These are phyloP conservation scores for Oryza glaberrima DNA, from an alignment of 176 grass and related monocot species.

Conservation along the genomic window DNA sequence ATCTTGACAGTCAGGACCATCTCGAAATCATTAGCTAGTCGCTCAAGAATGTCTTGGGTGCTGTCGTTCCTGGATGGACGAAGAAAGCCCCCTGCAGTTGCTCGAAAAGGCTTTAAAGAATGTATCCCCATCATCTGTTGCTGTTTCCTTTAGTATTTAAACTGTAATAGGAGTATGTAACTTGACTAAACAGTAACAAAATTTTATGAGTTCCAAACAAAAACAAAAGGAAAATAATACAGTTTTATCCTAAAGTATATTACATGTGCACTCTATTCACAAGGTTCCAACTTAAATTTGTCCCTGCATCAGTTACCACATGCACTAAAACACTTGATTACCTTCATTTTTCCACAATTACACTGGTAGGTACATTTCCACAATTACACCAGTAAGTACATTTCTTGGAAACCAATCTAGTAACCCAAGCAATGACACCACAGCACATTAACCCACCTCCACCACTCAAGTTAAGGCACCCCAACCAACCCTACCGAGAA, in stretches of 20 bases:
- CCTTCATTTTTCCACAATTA: neutral
- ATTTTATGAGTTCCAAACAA: neutral
- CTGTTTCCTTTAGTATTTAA: neutral
- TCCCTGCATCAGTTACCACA: neutral
- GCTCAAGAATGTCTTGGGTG: neutral
- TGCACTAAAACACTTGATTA: neutral
- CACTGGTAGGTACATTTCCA: neutral
- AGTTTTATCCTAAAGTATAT: neutral
- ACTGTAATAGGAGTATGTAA: neutral
- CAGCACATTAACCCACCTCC: neutral
- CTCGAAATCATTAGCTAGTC: neutral
- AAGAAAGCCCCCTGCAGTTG: neutral
- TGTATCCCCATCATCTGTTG: neutral
- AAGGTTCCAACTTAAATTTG: neutral
- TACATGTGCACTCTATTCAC: neutral
- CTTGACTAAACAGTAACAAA: neutral
- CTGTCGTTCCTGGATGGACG: neutral
- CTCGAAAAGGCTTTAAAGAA: constrained; percentile 5
- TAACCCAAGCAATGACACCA: neutral
- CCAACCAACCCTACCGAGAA: neutral
- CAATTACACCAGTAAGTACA: neutral
- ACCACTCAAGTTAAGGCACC: neutral
- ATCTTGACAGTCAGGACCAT: neutral
- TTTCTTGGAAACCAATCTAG: neutral
- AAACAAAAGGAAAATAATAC: neutral